Conservation (phyloP, 805 yeast genomes). For the Cyberlindnera euphorbiiphila region DNA sequence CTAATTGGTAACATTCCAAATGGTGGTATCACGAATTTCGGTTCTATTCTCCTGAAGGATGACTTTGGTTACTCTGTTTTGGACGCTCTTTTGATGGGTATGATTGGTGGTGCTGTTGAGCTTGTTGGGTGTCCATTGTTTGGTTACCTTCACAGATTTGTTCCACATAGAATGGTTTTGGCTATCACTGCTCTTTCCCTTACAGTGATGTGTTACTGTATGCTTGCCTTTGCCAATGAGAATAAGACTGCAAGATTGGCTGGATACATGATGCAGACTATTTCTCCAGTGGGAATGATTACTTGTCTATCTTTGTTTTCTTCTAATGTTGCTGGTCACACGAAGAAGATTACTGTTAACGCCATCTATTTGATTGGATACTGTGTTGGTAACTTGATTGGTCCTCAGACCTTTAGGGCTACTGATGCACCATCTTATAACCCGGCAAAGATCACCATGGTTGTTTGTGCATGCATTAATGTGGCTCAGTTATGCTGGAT, state of each 20-base stretch:
- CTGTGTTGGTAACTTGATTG: too few relatives aligned
- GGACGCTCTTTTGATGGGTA: conserved; percentile 35
- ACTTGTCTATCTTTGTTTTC: conserved; percentile 14
- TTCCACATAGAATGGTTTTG: conserved; percentile 4
- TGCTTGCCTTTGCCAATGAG: conserved; percentile 35
- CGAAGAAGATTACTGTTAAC: too few relatives aligned
- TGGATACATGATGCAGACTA: conserved; percentile 26
- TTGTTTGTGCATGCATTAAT: too few relatives aligned
- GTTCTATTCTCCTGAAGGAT: conserved; percentile 11
- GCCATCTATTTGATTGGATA: too few relatives aligned
- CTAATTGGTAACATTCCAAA: conserved; percentile 42
- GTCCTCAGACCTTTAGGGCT: conserved; percentile 54
- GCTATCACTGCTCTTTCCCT: conserved; percentile 1
- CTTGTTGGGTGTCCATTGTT: conserved; percentile 9
- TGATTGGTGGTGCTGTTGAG: conserved; percentile 19
- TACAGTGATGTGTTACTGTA: conserved; percentile 5
- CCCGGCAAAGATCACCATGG: too few relatives aligned
- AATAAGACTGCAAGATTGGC: conserved; percentile 28
- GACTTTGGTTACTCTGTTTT: conserved; percentile 28
- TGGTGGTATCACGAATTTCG: too few relatives aligned
- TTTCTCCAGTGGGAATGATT: conserved; percentile 9
- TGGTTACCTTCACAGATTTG: neutral
- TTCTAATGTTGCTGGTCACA: too few relatives aligned
- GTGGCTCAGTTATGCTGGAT: too few relatives aligned
- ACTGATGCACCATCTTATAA: conserved; percentile 54